Evolutionary conservation across 441 rosid genomes (phyloP), one percentile per base, ranked within the genome.

Genomic region (California macrophylla): DNA sequence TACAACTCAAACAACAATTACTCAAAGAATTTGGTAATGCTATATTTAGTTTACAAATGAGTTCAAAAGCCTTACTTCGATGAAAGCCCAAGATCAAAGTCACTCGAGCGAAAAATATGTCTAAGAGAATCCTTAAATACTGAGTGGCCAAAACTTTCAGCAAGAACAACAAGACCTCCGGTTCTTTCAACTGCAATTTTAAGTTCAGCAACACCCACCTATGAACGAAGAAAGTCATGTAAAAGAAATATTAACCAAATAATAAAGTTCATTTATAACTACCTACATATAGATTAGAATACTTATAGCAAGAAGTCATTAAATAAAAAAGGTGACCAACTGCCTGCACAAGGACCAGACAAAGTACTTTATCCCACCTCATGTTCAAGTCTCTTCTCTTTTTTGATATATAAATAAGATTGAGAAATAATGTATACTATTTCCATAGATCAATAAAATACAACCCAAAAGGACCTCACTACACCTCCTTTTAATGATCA

Each of bases 101-200:
- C 97, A 74, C 82, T 89, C 15, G 81, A 84, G 73, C 81, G 92
- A 75, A 91, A 91, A 40, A 93, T 84, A 12, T 79, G 92, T 75
- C 77, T 88, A 40, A 93, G 87, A 69, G 98, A 91, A 70, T 91
- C 90, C 83, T 81, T 91, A 77, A 89, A 91, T 45, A 93, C 97
- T 21, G 91, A 82, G 77, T 91, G 97, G 69, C 95, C 96, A 84
- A 93, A 93, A 80, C 98, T 93, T 83, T 93, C 98, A 25, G 97
- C 89, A 78, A 93, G 93, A 76, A 91, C 96, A 60, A 91, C 91
- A 73, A 89, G 86, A 6, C 98, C 98, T 66, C 98, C 97, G 16
- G 97, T 89, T 85, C 83, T 83, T 78, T 93, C 98, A 60, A 93
- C 88, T 34, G 92, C 93, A 78, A 93, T 87, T 88, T 85, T 91